Conservation (phyloP, 75 land plant genomes). For the Azolla pinnata region DNA sequence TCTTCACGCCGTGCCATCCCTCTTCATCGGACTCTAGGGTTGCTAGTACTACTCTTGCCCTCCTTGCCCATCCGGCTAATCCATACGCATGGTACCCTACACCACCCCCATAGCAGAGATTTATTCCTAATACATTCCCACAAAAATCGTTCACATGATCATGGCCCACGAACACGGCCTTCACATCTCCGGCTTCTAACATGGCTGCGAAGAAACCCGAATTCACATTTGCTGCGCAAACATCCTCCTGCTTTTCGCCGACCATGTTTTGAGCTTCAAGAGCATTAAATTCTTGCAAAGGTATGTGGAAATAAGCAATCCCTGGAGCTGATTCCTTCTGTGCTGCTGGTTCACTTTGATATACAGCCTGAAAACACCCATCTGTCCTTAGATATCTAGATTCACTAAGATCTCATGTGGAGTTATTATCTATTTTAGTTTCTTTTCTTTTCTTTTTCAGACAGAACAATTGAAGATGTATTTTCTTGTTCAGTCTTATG, state of each 20-base stretch:
- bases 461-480: no score
- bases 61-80: constrained; percentile 75
- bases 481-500: no score
- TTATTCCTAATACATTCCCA: constrained; percentile 50
- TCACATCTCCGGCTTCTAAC: constrained; percentile 70
- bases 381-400: no score
- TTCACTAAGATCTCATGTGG: no score
- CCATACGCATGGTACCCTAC: constrained; percentile 98
- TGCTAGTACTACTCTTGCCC: constrained; percentile 68
- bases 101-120: constrained; percentile 84
- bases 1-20: constrained; percentile 53
- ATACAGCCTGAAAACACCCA: constrained; percentile 21
- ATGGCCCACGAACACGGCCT: constrained; percentile 86
- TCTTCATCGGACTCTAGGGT: constrained; percentile 33
- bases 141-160: constrained; percentile 95
- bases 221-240: constrained; percentile 52
- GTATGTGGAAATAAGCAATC: constrained; percentile 81
- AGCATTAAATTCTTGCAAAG: constrained; percentile 54
- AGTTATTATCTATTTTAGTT: no score
- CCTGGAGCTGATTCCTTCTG: constrained; percentile 62
- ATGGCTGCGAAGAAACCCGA: constrained; percentile 82
- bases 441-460: no score
- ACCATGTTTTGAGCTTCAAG: constrained; percentile 46
- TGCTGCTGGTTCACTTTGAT: constrained; percentile 27
- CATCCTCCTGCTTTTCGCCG: constrained; percentile 59